Evolutionary conservation across 495 filamentous ascomycete species (phyloP).

Genomic region (Aspergillus sclerotioniger): DNA sequence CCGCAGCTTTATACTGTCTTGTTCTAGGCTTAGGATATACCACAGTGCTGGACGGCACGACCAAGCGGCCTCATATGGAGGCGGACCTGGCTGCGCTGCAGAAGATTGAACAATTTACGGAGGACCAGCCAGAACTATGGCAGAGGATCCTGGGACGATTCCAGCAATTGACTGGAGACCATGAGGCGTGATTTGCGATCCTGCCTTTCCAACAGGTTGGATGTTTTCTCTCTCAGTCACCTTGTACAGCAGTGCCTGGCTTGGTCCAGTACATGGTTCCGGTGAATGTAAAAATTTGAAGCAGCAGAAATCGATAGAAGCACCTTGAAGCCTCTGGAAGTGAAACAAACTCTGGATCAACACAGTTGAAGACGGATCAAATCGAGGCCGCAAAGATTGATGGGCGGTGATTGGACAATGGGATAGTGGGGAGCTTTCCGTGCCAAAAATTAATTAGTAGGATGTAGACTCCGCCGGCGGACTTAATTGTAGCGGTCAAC

Average conservation of each 20-base stretch:
- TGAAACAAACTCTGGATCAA: neutral
- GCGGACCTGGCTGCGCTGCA: slow-evolving; percentile 59
- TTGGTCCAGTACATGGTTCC: too few species aligned
- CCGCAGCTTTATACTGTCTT: slow-evolving; percentile 65
- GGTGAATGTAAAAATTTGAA: neutral
- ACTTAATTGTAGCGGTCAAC: too few species aligned
- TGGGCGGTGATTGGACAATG: neutral
- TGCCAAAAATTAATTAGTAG: neutral
- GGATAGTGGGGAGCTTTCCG: neutral
- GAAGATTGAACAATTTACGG: slow-evolving; percentile 47
- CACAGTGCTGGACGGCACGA: slow-evolving; percentile 70
- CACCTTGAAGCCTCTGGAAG: slow-evolving; percentile 7
- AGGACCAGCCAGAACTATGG: slow-evolving; percentile 46
- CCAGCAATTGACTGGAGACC: slow-evolving; percentile 49
- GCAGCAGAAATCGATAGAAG: slow-evolving; percentile 1
- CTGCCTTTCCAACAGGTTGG: too few species aligned
- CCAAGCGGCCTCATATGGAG: slow-evolving; percentile 59
- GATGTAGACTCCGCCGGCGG: too few species aligned
- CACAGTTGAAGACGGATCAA: neutral
- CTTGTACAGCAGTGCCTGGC: neutral
- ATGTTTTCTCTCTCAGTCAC: neutral
- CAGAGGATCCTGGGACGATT: slow-evolving; percentile 43
- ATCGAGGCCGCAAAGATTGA: neutral
- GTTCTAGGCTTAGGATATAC: slow-evolving; percentile 59
- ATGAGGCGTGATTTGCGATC: slow-evolving; percentile 6